Conservation (phyloP, 1,284 basidiomycete genomes). For the Thelephora terrestris region DNA sequence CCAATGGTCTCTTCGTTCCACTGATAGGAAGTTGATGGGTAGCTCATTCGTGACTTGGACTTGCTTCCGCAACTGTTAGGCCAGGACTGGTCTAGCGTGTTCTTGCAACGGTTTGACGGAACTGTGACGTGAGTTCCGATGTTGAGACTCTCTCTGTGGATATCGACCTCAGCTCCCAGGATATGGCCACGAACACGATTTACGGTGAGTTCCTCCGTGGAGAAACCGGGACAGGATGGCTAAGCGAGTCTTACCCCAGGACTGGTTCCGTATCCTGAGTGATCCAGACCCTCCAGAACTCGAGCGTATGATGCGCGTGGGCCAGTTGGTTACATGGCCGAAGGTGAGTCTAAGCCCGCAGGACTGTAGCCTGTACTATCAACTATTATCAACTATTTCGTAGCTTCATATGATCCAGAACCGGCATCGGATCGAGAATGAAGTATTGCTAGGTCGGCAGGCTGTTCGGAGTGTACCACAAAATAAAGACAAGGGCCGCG, state of each 20-base stretch:
- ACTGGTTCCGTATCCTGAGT: constrained; percentile 77
- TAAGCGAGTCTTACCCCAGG: constrained; percentile 29
- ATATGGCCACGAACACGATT: constrained; percentile 83
- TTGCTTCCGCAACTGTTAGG: constrained; percentile 81
- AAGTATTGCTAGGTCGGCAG: constrained; percentile 75
- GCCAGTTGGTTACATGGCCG: constrained; percentile 91
- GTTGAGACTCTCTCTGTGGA: constrained; percentile 1
- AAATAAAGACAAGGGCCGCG: constrained; percentile 17
- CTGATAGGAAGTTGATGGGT: constrained; percentile 1
- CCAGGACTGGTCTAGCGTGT: constrained; percentile 93
- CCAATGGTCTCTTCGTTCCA: neutral
- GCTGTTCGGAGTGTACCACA: constrained; percentile 49
- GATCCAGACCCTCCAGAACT: constrained; percentile 79
- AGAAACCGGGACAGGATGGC: no score
- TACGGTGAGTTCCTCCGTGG: constrained; percentile 34
- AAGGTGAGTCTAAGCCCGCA: constrained; percentile 44
- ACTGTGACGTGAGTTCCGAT: constrained; percentile 56
- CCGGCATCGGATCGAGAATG: constrained; percentile 67
- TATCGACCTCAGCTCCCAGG: constrained; percentile 28
- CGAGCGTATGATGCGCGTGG: constrained; percentile 76
- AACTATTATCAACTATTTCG: neutral
- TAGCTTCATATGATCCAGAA: constrained; percentile 91
- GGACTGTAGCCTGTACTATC: neutral
- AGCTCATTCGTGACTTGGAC: constrained; percentile 89
- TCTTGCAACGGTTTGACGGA: constrained; percentile 82